These are phyloP conservation scores for Podaxis sp. DNA, from an alignment of 768 basidiomycete genomes.

Conservation along the genomic window DNA sequence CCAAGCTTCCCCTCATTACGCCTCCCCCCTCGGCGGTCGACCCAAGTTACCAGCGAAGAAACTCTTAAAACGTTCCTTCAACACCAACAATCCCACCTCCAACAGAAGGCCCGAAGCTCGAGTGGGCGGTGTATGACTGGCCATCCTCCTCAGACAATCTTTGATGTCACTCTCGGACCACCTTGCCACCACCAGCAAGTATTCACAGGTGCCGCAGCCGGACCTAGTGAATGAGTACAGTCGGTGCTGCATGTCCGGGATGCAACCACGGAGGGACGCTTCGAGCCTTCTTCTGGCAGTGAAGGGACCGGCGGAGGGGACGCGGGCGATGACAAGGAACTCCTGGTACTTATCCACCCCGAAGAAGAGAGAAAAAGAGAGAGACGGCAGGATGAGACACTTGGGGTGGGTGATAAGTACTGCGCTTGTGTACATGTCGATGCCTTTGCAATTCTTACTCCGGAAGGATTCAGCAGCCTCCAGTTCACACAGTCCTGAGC, in stretches of 20 bases:
- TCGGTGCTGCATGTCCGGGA: slow-evolving; percentile 3
- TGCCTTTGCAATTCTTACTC: too few species aligned
- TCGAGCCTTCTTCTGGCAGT: neutral
- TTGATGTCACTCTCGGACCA: neutral
- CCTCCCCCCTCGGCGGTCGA: neutral
- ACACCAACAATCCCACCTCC: neutral
- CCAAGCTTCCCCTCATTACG: neutral
- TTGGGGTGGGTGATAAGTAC: too few species aligned
- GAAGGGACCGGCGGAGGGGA: too few species aligned
- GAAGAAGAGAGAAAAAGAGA: too few species aligned
- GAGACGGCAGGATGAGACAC: too few species aligned
- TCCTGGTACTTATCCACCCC: too few species aligned
- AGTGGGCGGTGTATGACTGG: neutral
- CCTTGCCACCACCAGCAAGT: neutral
- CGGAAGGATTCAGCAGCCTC: too few species aligned
- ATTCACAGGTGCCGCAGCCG: slow-evolving; percentile 1
- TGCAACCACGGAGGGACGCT: neutral
- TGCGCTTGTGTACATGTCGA: too few species aligned
- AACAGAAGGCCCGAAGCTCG: neutral
- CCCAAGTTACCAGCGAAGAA: neutral
- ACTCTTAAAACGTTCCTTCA: neutral
- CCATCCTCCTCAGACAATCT: neutral
- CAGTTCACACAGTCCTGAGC: too few species aligned
- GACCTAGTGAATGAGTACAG: neutral
- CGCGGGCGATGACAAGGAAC: too few species aligned